phyloP scores from a whole-genome alignment of 768 basidiomycete genomes.

The Panaeolus papilionaceus region DNA sequence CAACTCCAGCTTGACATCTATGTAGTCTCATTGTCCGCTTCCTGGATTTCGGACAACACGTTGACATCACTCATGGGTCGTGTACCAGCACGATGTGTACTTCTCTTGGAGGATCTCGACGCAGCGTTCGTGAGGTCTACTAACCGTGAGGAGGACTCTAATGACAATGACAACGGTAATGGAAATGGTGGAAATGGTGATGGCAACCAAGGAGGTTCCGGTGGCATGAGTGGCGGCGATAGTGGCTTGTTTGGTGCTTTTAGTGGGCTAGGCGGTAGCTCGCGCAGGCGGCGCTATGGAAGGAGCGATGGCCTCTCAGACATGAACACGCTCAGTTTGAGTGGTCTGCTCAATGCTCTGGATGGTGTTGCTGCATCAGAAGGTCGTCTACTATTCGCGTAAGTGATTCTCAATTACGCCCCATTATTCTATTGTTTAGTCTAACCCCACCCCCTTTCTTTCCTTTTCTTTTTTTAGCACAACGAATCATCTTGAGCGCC shows the following conservation, averaged over 20 bases:
- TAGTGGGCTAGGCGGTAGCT: constrained; percentile 37
- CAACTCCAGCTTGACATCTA: constrained; percentile 92
- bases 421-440: constrained; percentile 12
- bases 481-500: constrained; percentile 89
- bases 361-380: constrained; percentile 90
- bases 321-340: constrained; percentile 81
- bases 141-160: constrained; percentile 55
- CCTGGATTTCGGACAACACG: constrained; percentile 89
- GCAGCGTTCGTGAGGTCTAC: constrained; percentile 75
- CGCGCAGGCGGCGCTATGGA: constrained; percentile 42
- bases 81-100: constrained; percentile 84
- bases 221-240: constrained; percentile 20
- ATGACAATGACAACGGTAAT: constrained; percentile 39
- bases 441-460: not conserved
- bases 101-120: constrained; percentile 90
- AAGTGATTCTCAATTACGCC: constrained; percentile 39
- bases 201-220: constrained; percentile 12
- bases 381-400: constrained; percentile 90
- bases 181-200: constrained; percentile 16
- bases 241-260: constrained; percentile 25
- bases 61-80: constrained; percentile 87
- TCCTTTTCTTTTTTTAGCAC: constrained; percentile 51
- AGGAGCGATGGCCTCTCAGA: constrained; percentile 56
- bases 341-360: constrained; percentile 82
- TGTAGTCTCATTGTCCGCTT: constrained; percentile 82